phyloP scores from a whole-genome alignment of 352 stramenopile species.

The Globisporangium sylvaticum region DNA sequence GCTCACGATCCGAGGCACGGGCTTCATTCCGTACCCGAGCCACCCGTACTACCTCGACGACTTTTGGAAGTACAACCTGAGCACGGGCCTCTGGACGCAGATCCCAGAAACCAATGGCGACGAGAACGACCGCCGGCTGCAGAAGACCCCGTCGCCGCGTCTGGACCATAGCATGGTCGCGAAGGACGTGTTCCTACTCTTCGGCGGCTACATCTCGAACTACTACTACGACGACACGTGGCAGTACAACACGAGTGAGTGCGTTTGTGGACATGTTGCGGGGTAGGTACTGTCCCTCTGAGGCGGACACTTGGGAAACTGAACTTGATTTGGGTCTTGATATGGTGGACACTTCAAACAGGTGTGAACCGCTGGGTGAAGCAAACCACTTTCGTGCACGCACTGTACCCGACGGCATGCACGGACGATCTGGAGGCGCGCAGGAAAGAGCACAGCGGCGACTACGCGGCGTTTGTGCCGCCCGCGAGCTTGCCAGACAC shows the following conservation, averaged over 20 bases:
- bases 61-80: constrained; percentile 93
- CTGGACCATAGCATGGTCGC: constrained; percentile 84
- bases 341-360: constrained; percentile 13
- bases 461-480: constrained; percentile 53
- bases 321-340: neutral
- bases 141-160: constrained; percentile 50
- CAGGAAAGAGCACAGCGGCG: constrained; percentile 61
- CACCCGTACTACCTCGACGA: constrained; percentile 93
- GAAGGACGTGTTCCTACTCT: constrained; percentile 85
- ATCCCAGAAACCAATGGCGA: constrained; percentile 26
- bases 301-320: neutral
- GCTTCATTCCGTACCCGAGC: constrained; percentile 87
- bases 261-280: neutral
- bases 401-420: constrained; percentile 87
- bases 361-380: constrained; percentile 85
- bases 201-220: constrained; percentile 93
- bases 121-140: constrained; percentile 8
- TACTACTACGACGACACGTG: constrained; percentile 94
- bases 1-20: constrained; percentile 36
- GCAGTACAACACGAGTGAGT: constrained; percentile 92
- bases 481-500: constrained; percentile 26
- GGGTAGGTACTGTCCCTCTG: neutral
- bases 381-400: constrained; percentile 88
- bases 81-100: constrained; percentile 76
- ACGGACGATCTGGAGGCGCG: constrained; percentile 85